Evolutionary conservation across 2,329 filamentous ascomycete species (phyloP).

Genomic region (Beauveria rudraprayagi): DNA sequence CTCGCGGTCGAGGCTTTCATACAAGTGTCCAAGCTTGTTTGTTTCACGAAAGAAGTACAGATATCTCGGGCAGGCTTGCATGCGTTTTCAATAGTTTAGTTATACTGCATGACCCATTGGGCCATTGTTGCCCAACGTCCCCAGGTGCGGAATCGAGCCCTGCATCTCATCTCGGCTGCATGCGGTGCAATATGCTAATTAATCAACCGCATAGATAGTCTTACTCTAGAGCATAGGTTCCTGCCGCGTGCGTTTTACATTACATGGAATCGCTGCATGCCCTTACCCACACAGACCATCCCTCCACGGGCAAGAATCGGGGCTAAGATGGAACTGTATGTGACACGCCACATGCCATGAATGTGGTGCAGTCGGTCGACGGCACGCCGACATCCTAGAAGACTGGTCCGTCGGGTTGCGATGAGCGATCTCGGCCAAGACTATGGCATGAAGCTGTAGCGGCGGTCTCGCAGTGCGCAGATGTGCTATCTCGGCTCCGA

Average conservation of each 20-base stretch:
- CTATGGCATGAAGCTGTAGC: neutral
- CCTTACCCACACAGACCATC: neutral
- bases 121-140: neutral
- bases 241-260: neutral
- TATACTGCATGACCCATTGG: neutral
- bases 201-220: neutral
- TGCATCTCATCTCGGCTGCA: slow-evolving; percentile 4
- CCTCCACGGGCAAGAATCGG: neutral
- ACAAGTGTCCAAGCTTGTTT: neutral
- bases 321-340: neutral
- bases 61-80: neutral
- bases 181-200: neutral
- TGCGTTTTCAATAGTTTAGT: neutral
- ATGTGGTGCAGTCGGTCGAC: neutral
- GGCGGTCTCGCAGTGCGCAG: neutral
- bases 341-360: neutral
- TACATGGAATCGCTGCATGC: neutral
- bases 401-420: neutral
- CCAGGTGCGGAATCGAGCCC: neutral
- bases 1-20: neutral
- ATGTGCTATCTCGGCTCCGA: neutral
- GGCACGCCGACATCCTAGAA: neutral
- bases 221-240: neutral
- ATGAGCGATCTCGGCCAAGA: neutral
- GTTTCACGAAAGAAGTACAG: neutral